Evolutionary conservation across 257 asterid species (phyloP), one percentile per base, ranked within the genome.

Genomic region (Nyctanthes arbortristis): DNA sequence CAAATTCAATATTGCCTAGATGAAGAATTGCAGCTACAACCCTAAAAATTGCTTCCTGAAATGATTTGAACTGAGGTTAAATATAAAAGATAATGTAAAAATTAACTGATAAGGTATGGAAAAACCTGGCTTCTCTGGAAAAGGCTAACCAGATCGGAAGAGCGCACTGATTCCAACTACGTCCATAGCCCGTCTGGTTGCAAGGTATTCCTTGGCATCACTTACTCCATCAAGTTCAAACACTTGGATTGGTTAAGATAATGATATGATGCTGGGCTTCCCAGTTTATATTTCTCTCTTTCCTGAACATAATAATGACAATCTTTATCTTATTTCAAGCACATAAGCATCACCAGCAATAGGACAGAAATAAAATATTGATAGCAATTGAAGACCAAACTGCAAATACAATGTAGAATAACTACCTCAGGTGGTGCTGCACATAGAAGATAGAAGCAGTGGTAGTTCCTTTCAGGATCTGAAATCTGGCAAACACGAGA

Each of bases 131-230:
- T 45, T 49, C 14, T 14, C 39, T 70, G 75, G 78, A 75, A 47
- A 68, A 20, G 59, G 77, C n/a, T 66, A 63, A 94, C 97, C 96
- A 89, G 99, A 73, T 94, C 99, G n/a, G n/a, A n/a, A n/a, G 70
- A 89, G 96, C 78, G 84, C 97, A 65, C 96, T 80, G 75, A 94
- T 94, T 81, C 99, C 99, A 75, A 94, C 99, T 69, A 91, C 84
- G 85, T 94, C 99, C 99, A 94, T 94, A 71, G 99, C 99, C 88
- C 97, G 84, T 86, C 93, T 84, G 68, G 97, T 91, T n/a, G 93
- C 95, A 59, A 91, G 88, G 81, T 89, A 94, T 74, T 91, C 99
- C 64, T 91, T 88, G 25, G 95, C 85, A 76, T 94, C 99, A 84
- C 80, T 81, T 73, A 94, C 88, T 57, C 97, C 99, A 73, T 89